Base-by-base conservation (phyloP, 352 stramenopile genomes). In the Pythium inflatum region DNA sequence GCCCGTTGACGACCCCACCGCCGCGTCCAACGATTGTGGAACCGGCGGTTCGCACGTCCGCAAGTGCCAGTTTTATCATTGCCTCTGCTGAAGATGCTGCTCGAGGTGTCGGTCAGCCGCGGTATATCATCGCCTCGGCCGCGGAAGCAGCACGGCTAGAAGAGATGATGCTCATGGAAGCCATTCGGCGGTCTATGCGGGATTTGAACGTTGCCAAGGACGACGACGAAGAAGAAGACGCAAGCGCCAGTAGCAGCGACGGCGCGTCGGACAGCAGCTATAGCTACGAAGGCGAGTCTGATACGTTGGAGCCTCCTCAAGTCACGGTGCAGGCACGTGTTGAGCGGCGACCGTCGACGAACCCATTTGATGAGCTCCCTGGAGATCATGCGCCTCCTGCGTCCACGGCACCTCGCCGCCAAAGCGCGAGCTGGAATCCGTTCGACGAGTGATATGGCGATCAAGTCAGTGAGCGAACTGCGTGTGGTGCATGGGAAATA, bases 91-190 rank as follows among this genome's bases (percentile, higher is more conserved):
- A 75, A 61, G 69, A 73, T 58, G 62, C 58, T 2, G 71, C 67
- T 31, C 65, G 57, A 22, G 57, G 57, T 11, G 20, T 70, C 12
- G 57, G 50, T 2, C 62, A 74, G 45, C 62, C 66, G 57, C 70
- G 62, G 28, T 75, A 70, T 45, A 70, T 75, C 27, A 67, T 75
- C 46, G 73, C 75, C 11, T 87, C 82, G 22, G 74, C 84, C 0
- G 75, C 77, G 14, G 84, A 92, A 43, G 84, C 84, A 24, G 77
- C 70, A 12, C 79, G 78, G 36, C 71, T 94, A 28, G 87, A 94
- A 53, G 85, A 94, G 54, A 73, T 94, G 57, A 92, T 94, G 85
- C 73, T 94, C 12, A 71, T 94, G 78, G 87, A 94, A 46, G 87
- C 87, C 11, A 92, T 94, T 62, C 87, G 85, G 30, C 82, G 87